phyloP scores from a whole-genome alignment of 2,329 filamentous ascomycete species.

The Neopestalotiopsis clavispora region DNA sequence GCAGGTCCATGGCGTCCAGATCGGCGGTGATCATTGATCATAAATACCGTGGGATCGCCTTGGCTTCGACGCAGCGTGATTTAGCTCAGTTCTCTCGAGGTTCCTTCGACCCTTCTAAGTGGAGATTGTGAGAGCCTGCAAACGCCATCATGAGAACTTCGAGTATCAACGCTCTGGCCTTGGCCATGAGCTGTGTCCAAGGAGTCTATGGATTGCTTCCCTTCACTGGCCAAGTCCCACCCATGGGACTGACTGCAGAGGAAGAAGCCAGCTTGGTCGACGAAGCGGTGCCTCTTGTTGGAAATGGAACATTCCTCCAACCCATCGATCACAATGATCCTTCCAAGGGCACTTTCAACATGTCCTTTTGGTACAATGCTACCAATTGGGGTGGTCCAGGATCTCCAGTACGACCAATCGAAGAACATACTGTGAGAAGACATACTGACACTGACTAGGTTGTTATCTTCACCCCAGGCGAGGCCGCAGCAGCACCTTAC shows the following conservation, averaged over 20 bases:
- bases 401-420: slow-evolving; percentile 47
- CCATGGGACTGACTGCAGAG: slow-evolving; percentile 22
- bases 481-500: slow-evolving; percentile 51
- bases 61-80: neutral
- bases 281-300: slow-evolving; percentile 19
- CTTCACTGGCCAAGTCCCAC: slow-evolving; percentile 23
- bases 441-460: slow-evolving; percentile 35
- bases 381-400: slow-evolving; percentile 58
- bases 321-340: slow-evolving; percentile 63
- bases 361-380: slow-evolving; percentile 54
- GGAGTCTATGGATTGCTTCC: slow-evolving; percentile 23
- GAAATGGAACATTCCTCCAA: slow-evolving; percentile 50
- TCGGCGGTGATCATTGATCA: neutral
- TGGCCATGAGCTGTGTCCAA: slow-evolving; percentile 18
- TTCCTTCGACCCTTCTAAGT: neutral
- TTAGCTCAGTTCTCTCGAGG: neutral
- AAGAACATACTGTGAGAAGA: neutral
- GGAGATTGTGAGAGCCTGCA: neutral
- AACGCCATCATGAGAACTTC: slow-evolving; percentile 19
- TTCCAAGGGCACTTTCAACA: slow-evolving; percentile 57
- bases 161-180: slow-evolving; percentile 18
- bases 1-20: neutral
- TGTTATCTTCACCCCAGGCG: slow-evolving; percentile 58
- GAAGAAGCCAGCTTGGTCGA: slow-evolving; percentile 24
- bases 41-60: neutral